phyloP scores from a whole-genome alignment of 306 rosid genomes.

The Abrus precatorius region DNA sequence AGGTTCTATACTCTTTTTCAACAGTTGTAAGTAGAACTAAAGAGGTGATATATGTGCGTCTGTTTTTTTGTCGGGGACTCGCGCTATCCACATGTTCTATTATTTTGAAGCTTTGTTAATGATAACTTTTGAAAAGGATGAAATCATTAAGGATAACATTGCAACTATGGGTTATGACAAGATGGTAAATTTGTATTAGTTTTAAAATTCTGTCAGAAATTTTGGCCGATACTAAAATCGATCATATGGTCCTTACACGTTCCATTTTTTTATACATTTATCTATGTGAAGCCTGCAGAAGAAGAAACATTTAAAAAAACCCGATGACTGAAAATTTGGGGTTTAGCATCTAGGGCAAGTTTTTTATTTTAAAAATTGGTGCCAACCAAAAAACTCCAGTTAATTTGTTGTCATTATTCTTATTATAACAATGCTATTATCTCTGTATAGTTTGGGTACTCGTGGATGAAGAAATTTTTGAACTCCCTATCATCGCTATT shows the following conservation, averaged over 20 bases:
- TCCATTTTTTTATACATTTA: neutral
- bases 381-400: neutral
- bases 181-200: neutral
- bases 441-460: neutral
- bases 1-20: constrained; percentile 20
- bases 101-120: constrained; percentile 20
- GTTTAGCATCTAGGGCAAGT: neutral
- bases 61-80: neutral
- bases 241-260: neutral
- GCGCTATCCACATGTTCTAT: neutral
- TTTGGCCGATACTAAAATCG: neutral
- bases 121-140: no score
- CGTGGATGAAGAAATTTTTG: neutral
- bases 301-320: neutral
- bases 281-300: neutral
- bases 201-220: neutral
- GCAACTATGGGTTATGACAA: neutral
- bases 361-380: neutral
- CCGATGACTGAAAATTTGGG: neutral
- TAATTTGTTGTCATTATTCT: neutral
- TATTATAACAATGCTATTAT: neutral
- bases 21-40: constrained; percentile 40
- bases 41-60: neutral
- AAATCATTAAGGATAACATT: neutral
- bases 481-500: neutral